These are phyloP conservation scores for Vitis cinerea DNA, from an alignment of 164 flowering plant species.

Conservation along the genomic window DNA sequence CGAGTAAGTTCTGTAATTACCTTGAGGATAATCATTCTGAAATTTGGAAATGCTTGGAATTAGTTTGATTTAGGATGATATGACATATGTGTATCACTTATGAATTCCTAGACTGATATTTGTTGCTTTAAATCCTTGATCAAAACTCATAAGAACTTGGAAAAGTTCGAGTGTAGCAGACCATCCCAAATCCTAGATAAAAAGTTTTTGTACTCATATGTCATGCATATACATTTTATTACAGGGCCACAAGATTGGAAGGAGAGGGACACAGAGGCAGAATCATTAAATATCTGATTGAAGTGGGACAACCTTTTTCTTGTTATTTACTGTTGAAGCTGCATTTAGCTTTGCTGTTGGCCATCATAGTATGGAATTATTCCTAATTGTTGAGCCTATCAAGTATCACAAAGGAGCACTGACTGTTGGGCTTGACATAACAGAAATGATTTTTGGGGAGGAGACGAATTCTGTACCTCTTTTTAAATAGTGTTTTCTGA, in stretches of 20 bases:
- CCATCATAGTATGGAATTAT: not conserved
- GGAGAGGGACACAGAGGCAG: constrained; percentile 21
- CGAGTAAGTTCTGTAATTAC: too few species aligned
- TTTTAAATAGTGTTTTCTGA: not conserved
- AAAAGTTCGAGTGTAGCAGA: too few species aligned
- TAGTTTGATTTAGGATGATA: too few species aligned
- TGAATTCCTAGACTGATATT: too few species aligned
- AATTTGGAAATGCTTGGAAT: too few species aligned
- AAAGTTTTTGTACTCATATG: not conserved
- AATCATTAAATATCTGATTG: constrained; percentile 13
- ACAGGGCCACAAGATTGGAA: constrained; percentile 26
- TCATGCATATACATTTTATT: not conserved
- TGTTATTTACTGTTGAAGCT: not conserved
- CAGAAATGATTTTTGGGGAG: not conserved
- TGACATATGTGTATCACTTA: too few species aligned
- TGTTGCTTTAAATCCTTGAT: too few species aligned
- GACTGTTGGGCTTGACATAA: not conserved
- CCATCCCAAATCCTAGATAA: too few species aligned
- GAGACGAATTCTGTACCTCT: not conserved
- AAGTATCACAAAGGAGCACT: not conserved
- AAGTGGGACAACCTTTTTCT: not conserved
- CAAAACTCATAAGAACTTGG: too few species aligned
- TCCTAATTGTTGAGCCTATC: not conserved
- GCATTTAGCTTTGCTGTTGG: not conserved
- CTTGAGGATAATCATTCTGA: too few species aligned